Conservation (phyloP, 805 yeast genomes). For the Metschnikowia noctiluminum region DNA sequence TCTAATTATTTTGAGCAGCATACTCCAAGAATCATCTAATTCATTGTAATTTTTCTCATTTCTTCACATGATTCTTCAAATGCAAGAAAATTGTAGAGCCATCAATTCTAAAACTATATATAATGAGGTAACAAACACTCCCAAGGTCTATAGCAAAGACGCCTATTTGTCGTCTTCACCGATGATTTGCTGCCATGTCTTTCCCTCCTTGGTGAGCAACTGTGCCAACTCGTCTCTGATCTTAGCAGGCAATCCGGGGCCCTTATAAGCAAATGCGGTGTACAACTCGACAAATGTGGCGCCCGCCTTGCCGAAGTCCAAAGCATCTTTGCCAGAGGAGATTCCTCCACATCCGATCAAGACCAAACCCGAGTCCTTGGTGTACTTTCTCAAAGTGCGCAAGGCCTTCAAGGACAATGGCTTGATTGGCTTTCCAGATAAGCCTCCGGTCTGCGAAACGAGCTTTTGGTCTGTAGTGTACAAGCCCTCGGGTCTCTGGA, state of each 20-base stretch:
- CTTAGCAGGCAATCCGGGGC: constrained; percentile 71
- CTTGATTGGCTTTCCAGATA: constrained; percentile 90
- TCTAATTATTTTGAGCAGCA: too few relatives aligned
- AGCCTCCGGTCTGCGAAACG: constrained; percentile 71
- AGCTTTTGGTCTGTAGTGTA: constrained; percentile 44
- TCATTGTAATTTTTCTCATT: too few relatives aligned
- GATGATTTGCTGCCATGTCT: constrained; percentile 79
- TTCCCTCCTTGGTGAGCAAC: constrained; percentile 66
- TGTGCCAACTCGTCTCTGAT: constrained; percentile 39
- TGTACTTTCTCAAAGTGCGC: constrained; percentile 64
- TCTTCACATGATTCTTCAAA: too few relatives aligned
- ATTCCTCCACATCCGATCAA: constrained; percentile 96
- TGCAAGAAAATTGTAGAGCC: too few relatives aligned
- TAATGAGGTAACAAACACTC: too few relatives aligned
- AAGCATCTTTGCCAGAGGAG: constrained; percentile 78
- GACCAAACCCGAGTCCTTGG: constrained; percentile 70
- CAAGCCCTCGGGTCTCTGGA: constrained; percentile 69
- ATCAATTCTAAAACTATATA: too few relatives aligned
- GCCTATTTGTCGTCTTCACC: constrained; percentile 51
- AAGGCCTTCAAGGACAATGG: constrained; percentile 73
- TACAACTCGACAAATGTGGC: constrained; percentile 86
- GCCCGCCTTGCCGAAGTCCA: constrained; percentile 91
- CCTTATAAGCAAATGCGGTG: constrained; percentile 88
- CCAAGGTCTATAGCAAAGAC: too few relatives aligned
- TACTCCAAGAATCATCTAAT: too few relatives aligned